phyloP scores from a whole-genome alignment of 441 rosid genomes.

The Pelargonium citronellum region DNA sequence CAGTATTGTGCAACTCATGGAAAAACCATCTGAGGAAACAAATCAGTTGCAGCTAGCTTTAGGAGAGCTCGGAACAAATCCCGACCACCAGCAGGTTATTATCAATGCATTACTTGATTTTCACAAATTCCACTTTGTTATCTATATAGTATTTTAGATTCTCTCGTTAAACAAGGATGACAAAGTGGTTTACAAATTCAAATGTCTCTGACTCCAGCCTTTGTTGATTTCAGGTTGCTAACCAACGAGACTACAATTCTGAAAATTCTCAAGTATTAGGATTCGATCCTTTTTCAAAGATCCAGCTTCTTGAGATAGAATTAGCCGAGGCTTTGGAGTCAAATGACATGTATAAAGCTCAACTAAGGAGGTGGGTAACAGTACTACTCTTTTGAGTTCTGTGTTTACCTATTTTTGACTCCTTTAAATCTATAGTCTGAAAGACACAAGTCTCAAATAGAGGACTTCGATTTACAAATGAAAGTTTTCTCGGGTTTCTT shows the following conservation, averaged over 20 bases:
- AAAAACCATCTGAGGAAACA: conserved; percentile 18
- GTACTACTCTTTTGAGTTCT: background rate
- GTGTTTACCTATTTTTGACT: background rate
- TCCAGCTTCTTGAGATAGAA: conserved; percentile 39
- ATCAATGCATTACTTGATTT: background rate
- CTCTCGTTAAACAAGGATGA: background rate
- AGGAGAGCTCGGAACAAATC: background rate
- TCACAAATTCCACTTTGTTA: background rate
- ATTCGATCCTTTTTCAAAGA: conserved; percentile 34
- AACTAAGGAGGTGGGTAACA: conserved; percentile 33
- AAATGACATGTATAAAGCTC: conserved; percentile 29
- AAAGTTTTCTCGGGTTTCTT: background rate
- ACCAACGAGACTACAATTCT: conserved; percentile 10
- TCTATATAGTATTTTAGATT: background rate
- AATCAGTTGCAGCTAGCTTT: conserved; percentile 16
- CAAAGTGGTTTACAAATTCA: background rate
- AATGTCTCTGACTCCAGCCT: background rate
- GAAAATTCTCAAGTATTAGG: conserved; percentile 29
- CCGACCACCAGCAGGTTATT: conserved; percentile 20
- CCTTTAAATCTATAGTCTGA: background rate
- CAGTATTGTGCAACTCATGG: conserved; percentile 11
- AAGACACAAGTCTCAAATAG: background rate
- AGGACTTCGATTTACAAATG: background rate
- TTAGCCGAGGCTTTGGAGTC: conserved; percentile 31
- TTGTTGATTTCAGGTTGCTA: conserved; percentile 27